Conservation (phyloP, 129 eudicot species). For the Mikania micrantha region DNA sequence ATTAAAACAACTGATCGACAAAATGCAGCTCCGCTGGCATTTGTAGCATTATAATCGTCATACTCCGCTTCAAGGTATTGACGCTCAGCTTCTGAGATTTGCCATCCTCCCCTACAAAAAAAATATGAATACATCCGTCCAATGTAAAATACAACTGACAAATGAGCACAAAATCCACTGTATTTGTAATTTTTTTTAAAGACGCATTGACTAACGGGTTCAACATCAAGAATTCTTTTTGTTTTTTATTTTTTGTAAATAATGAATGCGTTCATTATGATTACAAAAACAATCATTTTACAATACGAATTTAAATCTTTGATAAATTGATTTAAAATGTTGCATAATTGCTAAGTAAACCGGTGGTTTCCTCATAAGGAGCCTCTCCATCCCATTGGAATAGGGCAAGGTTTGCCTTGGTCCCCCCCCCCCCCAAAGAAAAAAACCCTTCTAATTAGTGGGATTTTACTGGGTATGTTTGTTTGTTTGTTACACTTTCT, state of each 20-base stretch:
- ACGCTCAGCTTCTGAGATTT: constrained; percentile 83
- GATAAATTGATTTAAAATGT: neutral
- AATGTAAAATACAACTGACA: neutral
- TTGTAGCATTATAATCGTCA: constrained; percentile 68
- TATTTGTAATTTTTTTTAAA: neutral
- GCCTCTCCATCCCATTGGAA: too few species aligned
- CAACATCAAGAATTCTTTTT: neutral
- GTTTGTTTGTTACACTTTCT: too few species aligned
- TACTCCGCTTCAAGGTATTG: constrained; percentile 83
- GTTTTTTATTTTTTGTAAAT: neutral
- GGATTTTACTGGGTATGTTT: too few species aligned
- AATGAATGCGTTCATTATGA: neutral
- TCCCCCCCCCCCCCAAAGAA: too few species aligned
- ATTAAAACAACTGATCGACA: constrained; percentile 89
- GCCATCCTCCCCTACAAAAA: constrained; percentile 82
- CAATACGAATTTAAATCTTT: neutral
- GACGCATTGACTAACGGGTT: neutral
- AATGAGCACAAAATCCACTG: neutral
- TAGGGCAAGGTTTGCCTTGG: too few species aligned
- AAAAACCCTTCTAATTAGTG: too few species aligned
- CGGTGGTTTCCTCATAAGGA: too few species aligned
- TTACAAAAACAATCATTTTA: neutral
- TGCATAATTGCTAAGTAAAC: too few species aligned
- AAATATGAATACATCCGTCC: neutral
- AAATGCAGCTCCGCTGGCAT: constrained; percentile 90